These are phyloP conservation scores for Pichia sp. DNA, from an alignment of 1,139 yeast genomes.

Conservation along the genomic window DNA sequence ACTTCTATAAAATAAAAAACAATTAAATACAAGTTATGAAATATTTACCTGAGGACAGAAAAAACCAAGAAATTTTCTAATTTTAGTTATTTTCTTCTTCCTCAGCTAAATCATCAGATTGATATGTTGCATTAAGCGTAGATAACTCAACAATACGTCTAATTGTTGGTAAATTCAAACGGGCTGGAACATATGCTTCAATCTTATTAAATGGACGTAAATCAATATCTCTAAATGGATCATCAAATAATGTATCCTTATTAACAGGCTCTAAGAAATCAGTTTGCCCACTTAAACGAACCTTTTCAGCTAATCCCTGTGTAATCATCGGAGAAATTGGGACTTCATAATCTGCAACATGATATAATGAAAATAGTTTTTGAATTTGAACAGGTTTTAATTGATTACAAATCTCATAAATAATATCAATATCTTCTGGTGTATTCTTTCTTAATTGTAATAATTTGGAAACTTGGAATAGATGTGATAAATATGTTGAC, in stretches of 20 bases:
- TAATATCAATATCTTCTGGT: slow-evolving; percentile 83
- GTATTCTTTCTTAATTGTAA: slow-evolving; percentile 88
- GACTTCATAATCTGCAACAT: slow-evolving; percentile 90
- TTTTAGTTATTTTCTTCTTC: not conserved
- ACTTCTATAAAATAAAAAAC: too few species aligned
- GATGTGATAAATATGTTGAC: slow-evolving; percentile 77
- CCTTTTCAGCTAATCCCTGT: slow-evolving; percentile 78
- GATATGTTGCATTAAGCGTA: slow-evolving; percentile 60
- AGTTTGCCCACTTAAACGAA: slow-evolving; percentile 58
- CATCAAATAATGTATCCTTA: slow-evolving; percentile 79
- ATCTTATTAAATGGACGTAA: slow-evolving; percentile 84
- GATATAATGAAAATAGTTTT: slow-evolving; percentile 82
- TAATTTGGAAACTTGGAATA: slow-evolving; percentile 90
- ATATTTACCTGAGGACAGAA: too few species aligned
- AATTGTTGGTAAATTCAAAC: slow-evolving; percentile 83
- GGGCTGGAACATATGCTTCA: slow-evolving; percentile 95
- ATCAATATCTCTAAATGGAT: slow-evolving; percentile 80
- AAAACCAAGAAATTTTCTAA: not conserved
- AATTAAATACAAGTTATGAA: not conserved
- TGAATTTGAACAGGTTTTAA: slow-evolving; percentile 92
- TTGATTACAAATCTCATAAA: slow-evolving; percentile 92
- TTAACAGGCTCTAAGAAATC: slow-evolving; percentile 65
- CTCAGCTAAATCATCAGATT: slow-evolving; percentile 20
- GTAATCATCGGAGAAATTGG: slow-evolving; percentile 85
- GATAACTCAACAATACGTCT: slow-evolving; percentile 87